Evolutionary conservation across 495 filamentous ascomycete genomes (phyloP).

Genomic region (Aspergillus steynii): DNA sequence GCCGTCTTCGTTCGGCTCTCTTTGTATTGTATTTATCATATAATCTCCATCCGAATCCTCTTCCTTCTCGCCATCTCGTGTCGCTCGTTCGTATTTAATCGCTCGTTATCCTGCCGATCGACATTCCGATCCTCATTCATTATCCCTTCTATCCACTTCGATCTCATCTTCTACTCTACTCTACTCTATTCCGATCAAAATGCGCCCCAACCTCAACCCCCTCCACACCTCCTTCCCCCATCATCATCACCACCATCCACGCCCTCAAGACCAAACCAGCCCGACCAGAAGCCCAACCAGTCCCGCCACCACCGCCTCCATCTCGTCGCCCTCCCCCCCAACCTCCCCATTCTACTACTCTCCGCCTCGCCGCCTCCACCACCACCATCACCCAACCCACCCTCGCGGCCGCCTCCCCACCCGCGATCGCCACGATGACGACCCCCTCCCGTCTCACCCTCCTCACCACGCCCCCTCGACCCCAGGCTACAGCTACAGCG

Average conservation of each 20-base stretch:
- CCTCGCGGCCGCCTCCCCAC: slow-evolving; percentile 6
- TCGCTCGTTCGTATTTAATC: not conserved
- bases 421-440: not conserved
- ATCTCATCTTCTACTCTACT: slow-evolving; percentile 10
- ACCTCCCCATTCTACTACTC: slow-evolving; percentile 24
- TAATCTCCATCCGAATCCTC: no score
- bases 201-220: slow-evolving; percentile 23
- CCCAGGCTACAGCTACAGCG: not conserved
- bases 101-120: not conserved
- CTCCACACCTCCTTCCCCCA: slow-evolving; percentile 32
- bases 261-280: slow-evolving; percentile 19
- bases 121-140: slow-evolving; percentile 5
- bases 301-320: slow-evolving; percentile 28
- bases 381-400: not conserved
- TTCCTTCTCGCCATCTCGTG: not conserved
- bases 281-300: slow-evolving; percentile 24
- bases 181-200: slow-evolving; percentile 27
- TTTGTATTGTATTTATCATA: no score
- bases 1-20: not conserved
- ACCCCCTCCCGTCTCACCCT: no score
- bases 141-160: not conserved
- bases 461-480: slow-evolving; percentile 5
- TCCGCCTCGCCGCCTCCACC: slow-evolving; percentile 11
- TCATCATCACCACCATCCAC: slow-evolving; percentile 16
- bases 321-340: slow-evolving; percentile 31